A percentile compares a stretch with the other conserved stretches of the same genome.
phyloP scores from a whole-genome alignment of 2,329 filamentous ascomycete genomes.

The Fusarium protoensiforme region DNA sequence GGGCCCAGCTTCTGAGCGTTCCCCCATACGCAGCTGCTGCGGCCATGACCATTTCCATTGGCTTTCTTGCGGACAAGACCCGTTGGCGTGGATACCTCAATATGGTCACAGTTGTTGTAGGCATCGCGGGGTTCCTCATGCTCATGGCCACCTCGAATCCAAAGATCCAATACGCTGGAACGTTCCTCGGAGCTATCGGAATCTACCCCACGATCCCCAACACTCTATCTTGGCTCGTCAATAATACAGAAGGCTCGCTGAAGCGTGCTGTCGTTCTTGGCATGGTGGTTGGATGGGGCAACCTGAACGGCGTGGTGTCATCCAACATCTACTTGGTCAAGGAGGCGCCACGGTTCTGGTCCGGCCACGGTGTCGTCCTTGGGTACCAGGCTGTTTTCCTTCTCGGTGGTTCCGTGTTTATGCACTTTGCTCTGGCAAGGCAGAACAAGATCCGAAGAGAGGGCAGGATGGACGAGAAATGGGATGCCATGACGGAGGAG shows the following conservation, averaged over 20 bases:
- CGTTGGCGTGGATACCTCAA: constrained; percentile 74
- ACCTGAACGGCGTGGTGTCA: constrained; percentile 74
- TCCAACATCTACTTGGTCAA: constrained; percentile 70
- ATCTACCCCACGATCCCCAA: constrained; percentile 79
- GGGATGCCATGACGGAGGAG: constrained; percentile 63
- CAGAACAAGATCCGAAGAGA: constrained; percentile 69
- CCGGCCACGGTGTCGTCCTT: constrained; percentile 72
- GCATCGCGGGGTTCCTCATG: constrained; percentile 75
- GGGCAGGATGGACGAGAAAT: constrained; percentile 67
- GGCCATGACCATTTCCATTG: constrained; percentile 70
- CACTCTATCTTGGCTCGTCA: constrained; percentile 76
- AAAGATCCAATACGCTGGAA: constrained; percentile 73
- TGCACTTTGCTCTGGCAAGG: constrained; percentile 65
- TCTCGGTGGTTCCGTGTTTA: constrained; percentile 71
- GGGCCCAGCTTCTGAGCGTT: constrained; percentile 67
- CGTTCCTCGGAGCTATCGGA: constrained; percentile 70
- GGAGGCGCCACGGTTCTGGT: constrained; percentile 46
- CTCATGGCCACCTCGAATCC: constrained; percentile 65
- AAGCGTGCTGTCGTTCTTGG: constrained; percentile 80
- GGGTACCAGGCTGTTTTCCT: constrained; percentile 73
- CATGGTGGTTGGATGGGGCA: constrained; percentile 82
- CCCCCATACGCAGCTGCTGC: constrained; percentile 71
- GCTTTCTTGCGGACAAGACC: constrained; percentile 74
- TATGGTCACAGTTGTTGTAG: constrained; percentile 69
- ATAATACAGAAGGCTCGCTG: constrained; percentile 69